A percentile compares a stretch with the other conserved stretches of the same genome.
Evolutionary conservation across 176 grass and related monocot species (phyloP).

Genomic region (Puya raimondii): DNA sequence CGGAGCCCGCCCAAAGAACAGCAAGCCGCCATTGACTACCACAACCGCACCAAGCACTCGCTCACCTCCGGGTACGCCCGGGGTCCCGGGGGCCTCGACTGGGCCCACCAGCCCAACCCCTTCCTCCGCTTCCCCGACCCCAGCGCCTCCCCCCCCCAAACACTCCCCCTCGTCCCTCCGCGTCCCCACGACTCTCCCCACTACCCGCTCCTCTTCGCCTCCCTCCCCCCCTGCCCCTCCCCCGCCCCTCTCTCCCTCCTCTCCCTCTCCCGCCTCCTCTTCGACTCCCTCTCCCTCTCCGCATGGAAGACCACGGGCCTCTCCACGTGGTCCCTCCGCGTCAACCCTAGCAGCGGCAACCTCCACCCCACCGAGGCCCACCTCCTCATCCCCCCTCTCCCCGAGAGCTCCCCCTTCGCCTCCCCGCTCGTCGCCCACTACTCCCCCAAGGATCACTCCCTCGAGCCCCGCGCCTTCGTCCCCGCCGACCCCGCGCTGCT

Average conservation of each 20-base stretch:
- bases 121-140: constrained; percentile 71
- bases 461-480: constrained; percentile 39
- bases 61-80: constrained; percentile 74
- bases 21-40: constrained; percentile 31
- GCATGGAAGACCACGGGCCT: constrained; percentile 73
- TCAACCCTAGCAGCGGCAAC: constrained; percentile 93
- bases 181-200: constrained; percentile 26
- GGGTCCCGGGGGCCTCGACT: constrained; percentile 75
- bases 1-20: too few species aligned
- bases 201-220: constrained; percentile 21
- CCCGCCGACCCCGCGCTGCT: background rate
- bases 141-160: constrained; percentile 20
- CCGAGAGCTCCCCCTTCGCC: constrained; percentile 9
- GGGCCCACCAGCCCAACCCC: constrained; percentile 90
- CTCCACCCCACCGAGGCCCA: constrained; percentile 87
- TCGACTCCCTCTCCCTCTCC: constrained; percentile 78
- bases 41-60: constrained; percentile 84
- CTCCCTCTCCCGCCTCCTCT: constrained; percentile 69
- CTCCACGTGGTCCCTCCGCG: constrained; percentile 85
- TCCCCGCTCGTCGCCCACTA: constrained; percentile 55
- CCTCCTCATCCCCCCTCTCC: constrained; percentile 31
- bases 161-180: constrained; percentile 21
- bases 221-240: constrained; percentile 18
- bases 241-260: constrained; percentile 31
- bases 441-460: constrained; percentile 65